Base-by-base conservation (phyloP, 2,329 filamentous ascomycete species). In the Penicillium sp. region DNA sequence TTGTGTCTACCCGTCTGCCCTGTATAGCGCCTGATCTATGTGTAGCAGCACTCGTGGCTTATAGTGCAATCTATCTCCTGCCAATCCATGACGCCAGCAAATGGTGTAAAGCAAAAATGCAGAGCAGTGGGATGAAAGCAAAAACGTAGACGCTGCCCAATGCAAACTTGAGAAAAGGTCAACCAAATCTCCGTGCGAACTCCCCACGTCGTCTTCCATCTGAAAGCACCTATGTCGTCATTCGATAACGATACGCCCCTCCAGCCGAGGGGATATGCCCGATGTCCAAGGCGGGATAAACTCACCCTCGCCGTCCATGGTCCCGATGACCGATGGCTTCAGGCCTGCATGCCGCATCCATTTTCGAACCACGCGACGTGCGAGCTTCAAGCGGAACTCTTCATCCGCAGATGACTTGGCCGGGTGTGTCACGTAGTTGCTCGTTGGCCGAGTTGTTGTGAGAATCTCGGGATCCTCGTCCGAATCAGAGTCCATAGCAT, bases 201-300 rank as follows among this genome's bases (percentile, higher is more conserved):
- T 24, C 18, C n/a, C 37, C n/a, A 39, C 13, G 18, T 13, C 9
- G 7, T 11, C 13, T 41, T 40, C 19, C 1, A 39, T 22, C 19
- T 22, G 16, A 7, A 6, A 5, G 22, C 22, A 22, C 22, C 22
- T 22, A 13, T 4, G 18, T 19, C 19, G 51, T 54, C 22, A 64
- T 31, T 68, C 72, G 50, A 70, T 63, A 10, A 75, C 67, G 55
- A 96, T 96, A 50, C 92, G 84, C 1, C 91, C 91, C 72, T 96
- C 92, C 9, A 94, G 61, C 57, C 84, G 83, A 0, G 92, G 92
- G 56, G 88, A 86, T 73, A 96, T 93, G 1, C 90, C 89, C 61
- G 85, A 86, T 9, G 91, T 94, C 91, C 92, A 96, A 63, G 88
- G 83, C 2, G 84, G 82, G 39, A 78, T 78, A 35, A 89, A 86